These are phyloP conservation scores for Ambispora gerdemannii DNA, from an alignment of 192 early-diverging fungal genomes.

Conservation along the genomic window DNA sequence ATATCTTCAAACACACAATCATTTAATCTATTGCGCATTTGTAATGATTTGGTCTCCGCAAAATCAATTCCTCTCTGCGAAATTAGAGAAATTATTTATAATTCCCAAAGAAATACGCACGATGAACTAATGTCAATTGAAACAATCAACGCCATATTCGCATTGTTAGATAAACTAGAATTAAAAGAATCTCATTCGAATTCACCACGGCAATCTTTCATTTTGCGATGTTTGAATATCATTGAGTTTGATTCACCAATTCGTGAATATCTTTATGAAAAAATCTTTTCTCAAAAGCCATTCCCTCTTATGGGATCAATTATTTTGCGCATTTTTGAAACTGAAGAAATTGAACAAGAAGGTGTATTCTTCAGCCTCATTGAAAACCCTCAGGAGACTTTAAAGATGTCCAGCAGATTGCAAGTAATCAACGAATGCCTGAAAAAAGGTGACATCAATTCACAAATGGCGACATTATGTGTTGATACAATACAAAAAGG, in stretches of 20 bases:
- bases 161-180: not conserved
- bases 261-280: conserved; percentile 16
- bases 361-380: not conserved
- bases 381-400: not conserved
- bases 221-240: conserved; percentile 16
- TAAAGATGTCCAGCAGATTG: not conserved
- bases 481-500: conserved; percentile 29
- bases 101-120: not conserved
- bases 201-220: conserved; percentile 1
- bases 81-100: conserved; percentile 1
- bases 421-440: conserved; percentile 18
- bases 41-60: conserved; percentile 20
- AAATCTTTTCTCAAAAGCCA: conserved; percentile 18
- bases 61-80: not conserved
- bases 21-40: conserved; percentile 28
- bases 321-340: conserved; percentile 16
- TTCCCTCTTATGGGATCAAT: conserved; percentile 28
- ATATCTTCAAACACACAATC: not conserved
- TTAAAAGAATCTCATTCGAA: not conserved
- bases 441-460: not conserved
- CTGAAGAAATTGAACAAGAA: not conserved
- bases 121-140: not conserved
- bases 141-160: not conserved
- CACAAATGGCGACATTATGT: conserved; percentile 21
- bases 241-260: conserved; percentile 19